These are phyloP conservation scores for Bipolaris oryzae DNA, from an alignment of 2,329 filamentous ascomycete species.

Conservation along the genomic window DNA sequence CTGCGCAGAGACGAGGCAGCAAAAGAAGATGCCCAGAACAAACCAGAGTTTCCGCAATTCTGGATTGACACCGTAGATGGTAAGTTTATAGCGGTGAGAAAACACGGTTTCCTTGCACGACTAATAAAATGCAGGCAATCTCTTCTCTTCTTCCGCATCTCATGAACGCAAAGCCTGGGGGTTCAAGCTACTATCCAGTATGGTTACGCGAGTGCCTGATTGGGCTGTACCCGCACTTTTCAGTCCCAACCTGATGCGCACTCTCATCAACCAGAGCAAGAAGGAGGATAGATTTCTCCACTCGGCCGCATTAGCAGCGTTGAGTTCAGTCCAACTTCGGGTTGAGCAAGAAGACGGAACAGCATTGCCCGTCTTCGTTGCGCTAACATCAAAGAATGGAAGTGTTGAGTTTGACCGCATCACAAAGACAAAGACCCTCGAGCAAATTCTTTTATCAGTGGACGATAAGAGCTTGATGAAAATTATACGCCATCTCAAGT, in stretches of 20 bases:
- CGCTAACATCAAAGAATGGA: slow-evolving; percentile 72
- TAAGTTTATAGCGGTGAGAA: slow-evolving; percentile 54
- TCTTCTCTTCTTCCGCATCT: slow-evolving; percentile 82
- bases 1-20: slow-evolving; percentile 32
- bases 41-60: slow-evolving; percentile 70
- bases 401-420: slow-evolving; percentile 82
- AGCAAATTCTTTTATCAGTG: slow-evolving; percentile 70
- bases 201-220: slow-evolving; percentile 62
- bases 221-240: slow-evolving; percentile 68
- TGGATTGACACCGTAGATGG: slow-evolving; percentile 88
- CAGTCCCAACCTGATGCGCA: slow-evolving; percentile 77
- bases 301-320: slow-evolving; percentile 74
- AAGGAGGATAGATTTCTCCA: slow-evolving; percentile 53
- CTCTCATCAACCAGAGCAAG: slow-evolving; percentile 44
- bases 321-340: slow-evolving; percentile 72
- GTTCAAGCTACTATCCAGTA: slow-evolving; percentile 82
- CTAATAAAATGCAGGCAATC: slow-evolving; percentile 64
- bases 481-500: slow-evolving; percentile 61
- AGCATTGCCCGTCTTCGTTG: slow-evolving; percentile 66
- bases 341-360: slow-evolving; percentile 64
- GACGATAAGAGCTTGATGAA: slow-evolving; percentile 55
- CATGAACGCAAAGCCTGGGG: slow-evolving; percentile 91
- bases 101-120: slow-evolving; percentile 8
- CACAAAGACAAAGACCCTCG: slow-evolving; percentile 84
- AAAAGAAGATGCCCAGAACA: slow-evolving; percentile 42